These are phyloP conservation scores for Vicia villosa DNA, from an alignment of 306 rosid genomes.

Conservation along the genomic window DNA sequence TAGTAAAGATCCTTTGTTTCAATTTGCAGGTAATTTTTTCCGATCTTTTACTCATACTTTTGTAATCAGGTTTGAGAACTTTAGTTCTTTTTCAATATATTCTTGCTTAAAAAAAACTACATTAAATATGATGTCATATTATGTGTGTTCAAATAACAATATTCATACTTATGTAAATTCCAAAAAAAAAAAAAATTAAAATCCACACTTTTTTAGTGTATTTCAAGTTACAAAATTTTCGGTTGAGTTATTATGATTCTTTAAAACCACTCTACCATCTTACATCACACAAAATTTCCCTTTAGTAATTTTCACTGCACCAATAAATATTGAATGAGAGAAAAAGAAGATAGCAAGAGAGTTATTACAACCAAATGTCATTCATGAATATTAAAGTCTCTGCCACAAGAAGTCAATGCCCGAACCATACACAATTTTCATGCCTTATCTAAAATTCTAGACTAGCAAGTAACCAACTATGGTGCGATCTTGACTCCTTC, in stretches of 20 bases:
- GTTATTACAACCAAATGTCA: conserved; percentile 22
- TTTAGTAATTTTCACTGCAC: background rate
- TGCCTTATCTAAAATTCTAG: conserved; percentile 30
- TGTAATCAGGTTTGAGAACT: no score
- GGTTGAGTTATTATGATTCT: background rate
- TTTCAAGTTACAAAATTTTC: background rate
- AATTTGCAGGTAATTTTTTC: no score
- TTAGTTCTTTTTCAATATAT: no score
- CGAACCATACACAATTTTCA: conserved; percentile 79
- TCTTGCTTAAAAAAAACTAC: no score
- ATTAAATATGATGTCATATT: no score
- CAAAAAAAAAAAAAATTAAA: background rate
- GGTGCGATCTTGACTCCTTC: conserved; percentile 99
- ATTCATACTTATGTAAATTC: background rate
- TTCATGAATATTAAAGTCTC: conserved; percentile 41
- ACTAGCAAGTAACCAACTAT: conserved; percentile 39
- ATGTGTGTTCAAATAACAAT: no score
- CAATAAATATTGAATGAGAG: background rate
- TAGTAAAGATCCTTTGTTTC: no score
- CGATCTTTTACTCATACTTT: no score
- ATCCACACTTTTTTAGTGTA: background rate
- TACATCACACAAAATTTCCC: background rate
- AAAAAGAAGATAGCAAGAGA: background rate
- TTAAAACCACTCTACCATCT: background rate
- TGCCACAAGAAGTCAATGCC: conserved; percentile 90